These are phyloP conservation scores for Pyracantha coccinea DNA, from an alignment of 331 rosid genomes.

Conservation along the genomic window DNA sequence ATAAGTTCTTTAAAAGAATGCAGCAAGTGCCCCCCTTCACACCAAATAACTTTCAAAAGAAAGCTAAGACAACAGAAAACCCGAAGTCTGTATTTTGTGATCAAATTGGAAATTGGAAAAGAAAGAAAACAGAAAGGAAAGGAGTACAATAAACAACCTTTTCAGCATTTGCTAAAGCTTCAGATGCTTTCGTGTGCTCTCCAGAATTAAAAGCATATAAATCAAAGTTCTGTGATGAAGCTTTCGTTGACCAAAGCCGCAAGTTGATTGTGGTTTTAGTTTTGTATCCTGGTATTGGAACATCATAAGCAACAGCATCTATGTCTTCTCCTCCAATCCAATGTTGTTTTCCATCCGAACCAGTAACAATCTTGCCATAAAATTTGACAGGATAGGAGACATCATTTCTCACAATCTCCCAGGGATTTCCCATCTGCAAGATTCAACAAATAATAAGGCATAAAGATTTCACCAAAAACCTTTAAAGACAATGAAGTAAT, in stretches of 20 bases:
- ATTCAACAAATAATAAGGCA: constrained; percentile 8
- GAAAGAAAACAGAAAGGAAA: background rate
- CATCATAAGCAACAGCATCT: constrained; percentile 82
- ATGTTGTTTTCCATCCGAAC: constrained; percentile 69
- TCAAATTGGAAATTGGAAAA: background rate
- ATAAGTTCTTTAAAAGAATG: too few relatives aligned
- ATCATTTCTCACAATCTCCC: constrained; percentile 94
- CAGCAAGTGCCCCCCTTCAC: too few relatives aligned
- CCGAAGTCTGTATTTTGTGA: background rate
- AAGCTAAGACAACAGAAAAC: background rate
- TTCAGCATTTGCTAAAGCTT: constrained; percentile 78
- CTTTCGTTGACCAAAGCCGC: constrained; percentile 95
- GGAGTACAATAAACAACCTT: constrained; percentile 40
- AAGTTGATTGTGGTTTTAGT: constrained; percentile 84
- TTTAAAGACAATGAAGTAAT: background rate
- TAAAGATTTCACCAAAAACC: background rate
- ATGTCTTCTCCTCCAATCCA: constrained; percentile 98
- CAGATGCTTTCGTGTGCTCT: constrained; percentile 66
- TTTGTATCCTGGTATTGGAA: constrained; percentile 97
- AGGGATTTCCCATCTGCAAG: constrained; percentile 89
- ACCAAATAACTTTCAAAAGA: too few relatives aligned
- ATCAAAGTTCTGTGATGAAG: constrained; percentile 71
- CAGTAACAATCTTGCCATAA: constrained; percentile 65
- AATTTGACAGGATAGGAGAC: constrained; percentile 72
- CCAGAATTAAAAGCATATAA: constrained; percentile 74